Percentiles rank a stretch among this genome's conserved stretches.
Evolutionary conservation across 441 rosid genomes (phyloP).

Genomic region (Biscutella laevigata): DNA sequence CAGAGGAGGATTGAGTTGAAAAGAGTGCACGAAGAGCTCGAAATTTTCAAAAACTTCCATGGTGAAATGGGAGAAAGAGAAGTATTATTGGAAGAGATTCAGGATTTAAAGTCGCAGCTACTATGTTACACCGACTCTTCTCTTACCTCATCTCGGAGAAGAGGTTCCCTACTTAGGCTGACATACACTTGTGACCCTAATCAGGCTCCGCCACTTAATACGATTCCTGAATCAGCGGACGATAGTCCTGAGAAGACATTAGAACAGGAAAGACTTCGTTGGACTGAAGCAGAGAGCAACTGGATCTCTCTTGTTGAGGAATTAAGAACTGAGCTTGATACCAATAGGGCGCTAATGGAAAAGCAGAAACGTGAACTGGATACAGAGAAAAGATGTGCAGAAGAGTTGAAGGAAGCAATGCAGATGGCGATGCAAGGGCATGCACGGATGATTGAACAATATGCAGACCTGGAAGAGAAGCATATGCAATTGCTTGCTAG

Average conservation of each 20-base stretch:
- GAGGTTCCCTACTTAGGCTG: slow-evolving; percentile 47
- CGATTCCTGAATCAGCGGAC: slow-evolving; percentile 47
- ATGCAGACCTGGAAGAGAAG: slow-evolving; percentile 92
- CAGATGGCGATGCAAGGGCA: slow-evolving; percentile 93
- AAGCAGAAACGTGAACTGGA: slow-evolving; percentile 67
- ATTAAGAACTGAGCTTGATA: slow-evolving; percentile 66
- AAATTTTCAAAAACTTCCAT: slow-evolving; percentile 62
- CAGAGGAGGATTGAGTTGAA: slow-evolving; percentile 65
- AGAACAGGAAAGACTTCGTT: slow-evolving; percentile 51
- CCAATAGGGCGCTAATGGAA: slow-evolving; percentile 64
- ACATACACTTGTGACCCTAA: slow-evolving; percentile 46
- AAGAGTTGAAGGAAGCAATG: slow-evolving; percentile 88
- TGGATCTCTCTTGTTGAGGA: slow-evolving; percentile 93
- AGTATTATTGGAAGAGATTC: slow-evolving; percentile 87
- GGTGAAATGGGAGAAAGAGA: slow-evolving; percentile 81
- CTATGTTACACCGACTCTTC: slow-evolving; percentile 69
- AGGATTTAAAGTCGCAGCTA: slow-evolving; percentile 78
- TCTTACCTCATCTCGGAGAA: slow-evolving; percentile 38
- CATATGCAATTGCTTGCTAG: slow-evolving; percentile 87
- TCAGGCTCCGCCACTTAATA: slow-evolving; percentile 32
- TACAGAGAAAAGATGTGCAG: slow-evolving; percentile 71
- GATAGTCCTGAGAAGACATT: slow-evolving; percentile 52
- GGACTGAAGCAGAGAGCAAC: slow-evolving; percentile 86
- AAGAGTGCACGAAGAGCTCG: slow-evolving; percentile 78
- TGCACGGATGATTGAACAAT: slow-evolving; percentile 92